A percentile compares a stretch with the other conserved stretches of the same genome.
These are phyloP conservation scores for Candida corydali DNA, from an alignment of 805 yeast genomes.

Conservation along the genomic window DNA sequence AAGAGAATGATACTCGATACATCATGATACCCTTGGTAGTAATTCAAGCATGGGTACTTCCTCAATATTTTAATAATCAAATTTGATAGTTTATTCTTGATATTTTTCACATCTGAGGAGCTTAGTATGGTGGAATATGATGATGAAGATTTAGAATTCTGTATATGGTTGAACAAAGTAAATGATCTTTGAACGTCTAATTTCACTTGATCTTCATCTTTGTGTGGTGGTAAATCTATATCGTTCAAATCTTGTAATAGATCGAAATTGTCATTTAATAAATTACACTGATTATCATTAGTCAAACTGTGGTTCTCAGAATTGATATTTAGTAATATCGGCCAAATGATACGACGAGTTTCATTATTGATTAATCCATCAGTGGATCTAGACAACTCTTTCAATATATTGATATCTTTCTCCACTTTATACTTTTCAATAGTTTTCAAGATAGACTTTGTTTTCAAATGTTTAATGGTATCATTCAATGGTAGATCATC, in stretches of 20 bases:
- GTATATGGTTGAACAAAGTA: constrained; percentile 32
- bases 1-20: constrained; percentile 64
- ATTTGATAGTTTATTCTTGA: constrained; percentile 38
- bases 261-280: not conserved
- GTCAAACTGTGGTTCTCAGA: not conserved
- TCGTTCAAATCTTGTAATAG: constrained; percentile 18
- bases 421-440: constrained; percentile 1
- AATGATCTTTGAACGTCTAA: constrained; percentile 78
- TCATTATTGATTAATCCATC: constrained; percentile 45
- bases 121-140: constrained; percentile 33
- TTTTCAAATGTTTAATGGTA: constrained; percentile 33
- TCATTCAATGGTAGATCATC: constrained; percentile 38
- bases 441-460: constrained; percentile 28
- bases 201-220: constrained; percentile 73
- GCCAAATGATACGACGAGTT: constrained; percentile 48
- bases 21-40: constrained; percentile 94
- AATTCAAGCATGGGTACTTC: constrained; percentile 57
- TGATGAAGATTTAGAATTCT: constrained; percentile 13
- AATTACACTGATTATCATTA: not conserved
- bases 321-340: constrained; percentile 37
- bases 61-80: constrained; percentile 55
- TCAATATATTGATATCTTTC: constrained; percentile 22
- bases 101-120: constrained; percentile 21
- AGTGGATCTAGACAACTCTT: constrained; percentile 37
- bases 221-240: constrained; percentile 44